A percentile compares a stretch with the other conserved stretches of the same genome.
phyloP scores from a whole-genome alignment of 331 rosid species.

The Quercus phellos region DNA sequence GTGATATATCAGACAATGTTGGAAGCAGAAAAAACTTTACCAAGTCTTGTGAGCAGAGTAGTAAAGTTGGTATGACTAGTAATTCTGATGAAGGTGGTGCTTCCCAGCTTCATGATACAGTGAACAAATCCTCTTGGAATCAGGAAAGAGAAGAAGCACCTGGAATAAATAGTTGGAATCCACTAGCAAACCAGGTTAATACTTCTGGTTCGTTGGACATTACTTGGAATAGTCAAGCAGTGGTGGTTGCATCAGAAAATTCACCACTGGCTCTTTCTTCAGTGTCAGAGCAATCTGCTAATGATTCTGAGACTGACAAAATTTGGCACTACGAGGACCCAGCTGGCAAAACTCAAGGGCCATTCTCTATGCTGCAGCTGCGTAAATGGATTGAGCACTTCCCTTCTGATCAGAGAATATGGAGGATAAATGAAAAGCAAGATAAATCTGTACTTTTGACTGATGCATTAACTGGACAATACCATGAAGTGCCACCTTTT shows the following conservation, averaged over 20 bases:
- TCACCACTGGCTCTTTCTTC: constrained; percentile 29
- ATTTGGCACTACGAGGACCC: constrained; percentile 92
- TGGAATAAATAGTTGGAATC: constrained; percentile 24
- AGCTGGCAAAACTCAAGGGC: constrained; percentile 83
- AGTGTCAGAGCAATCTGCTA: constrained; percentile 40
- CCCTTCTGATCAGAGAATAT: constrained; percentile 69
- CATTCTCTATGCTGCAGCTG: constrained; percentile 62
- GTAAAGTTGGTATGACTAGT: constrained; percentile 15
- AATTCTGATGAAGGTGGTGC: constrained; percentile 1
- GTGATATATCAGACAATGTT: constrained; percentile 26
- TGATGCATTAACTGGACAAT: constrained; percentile 49
- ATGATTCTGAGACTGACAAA: constrained; percentile 43
- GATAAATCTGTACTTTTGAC: constrained; percentile 53
- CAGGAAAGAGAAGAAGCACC: constrained; percentile 20
- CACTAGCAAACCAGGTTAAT: constrained; percentile 19
- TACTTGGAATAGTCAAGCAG: constrained; percentile 33
- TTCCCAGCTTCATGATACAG: not conserved
- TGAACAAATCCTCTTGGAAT: constrained; percentile 3
- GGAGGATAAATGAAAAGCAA: constrained; percentile 64
- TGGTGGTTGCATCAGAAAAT: constrained; percentile 36
- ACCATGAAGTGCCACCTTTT: constrained; percentile 34
- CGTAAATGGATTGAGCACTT: constrained; percentile 77
- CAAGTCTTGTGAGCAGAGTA: constrained; percentile 31
- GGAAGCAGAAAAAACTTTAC: constrained; percentile 31
- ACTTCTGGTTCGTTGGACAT: constrained; percentile 29